phyloP scores from a whole-genome alignment of 345 rosid genomes.

The Citrus reticulata region DNA sequence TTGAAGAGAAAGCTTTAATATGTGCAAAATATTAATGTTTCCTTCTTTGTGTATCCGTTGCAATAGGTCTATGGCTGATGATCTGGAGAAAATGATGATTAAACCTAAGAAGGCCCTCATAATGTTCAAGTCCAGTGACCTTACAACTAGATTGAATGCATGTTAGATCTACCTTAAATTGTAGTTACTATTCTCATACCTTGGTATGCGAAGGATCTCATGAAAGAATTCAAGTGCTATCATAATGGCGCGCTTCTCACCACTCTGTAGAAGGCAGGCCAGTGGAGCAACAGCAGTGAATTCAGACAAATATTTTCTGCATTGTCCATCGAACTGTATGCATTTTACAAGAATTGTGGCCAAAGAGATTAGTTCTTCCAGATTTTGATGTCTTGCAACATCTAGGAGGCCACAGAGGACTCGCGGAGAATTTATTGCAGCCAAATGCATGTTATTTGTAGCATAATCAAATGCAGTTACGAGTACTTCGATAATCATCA shows the following conservation, averaged over 20 bases:
- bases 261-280: conserved; percentile 49
- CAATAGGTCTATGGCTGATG: conserved; percentile 56
- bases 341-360: conserved; percentile 75
- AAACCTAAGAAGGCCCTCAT: neutral
- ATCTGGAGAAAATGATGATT: conserved; percentile 42
- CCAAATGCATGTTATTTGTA: conserved; percentile 67
- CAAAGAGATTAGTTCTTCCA: conserved; percentile 55
- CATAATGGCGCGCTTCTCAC: conserved; percentile 43
- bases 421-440: conserved; percentile 65
- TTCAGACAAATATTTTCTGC: conserved; percentile 58
- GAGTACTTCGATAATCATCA: conserved; percentile 84
- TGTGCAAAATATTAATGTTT: conserved; percentile 37
- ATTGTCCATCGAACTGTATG: conserved; percentile 80
- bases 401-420: conserved; percentile 63
- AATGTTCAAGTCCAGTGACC: neutral
- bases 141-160: neutral
- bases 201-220: conserved; percentile 69
- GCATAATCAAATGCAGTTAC: conserved; percentile 77
- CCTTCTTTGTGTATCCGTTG: conserved; percentile 62
- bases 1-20: conserved; percentile 40
- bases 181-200: conserved; percentile 36
- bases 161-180: neutral
- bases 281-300: conserved; percentile 60
- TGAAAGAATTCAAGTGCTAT: conserved; percentile 72
- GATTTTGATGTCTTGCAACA: conserved; percentile 45